Conservation (phyloP, 352 stramenopile genomes). For the Phytophthora sp. region DNA sequence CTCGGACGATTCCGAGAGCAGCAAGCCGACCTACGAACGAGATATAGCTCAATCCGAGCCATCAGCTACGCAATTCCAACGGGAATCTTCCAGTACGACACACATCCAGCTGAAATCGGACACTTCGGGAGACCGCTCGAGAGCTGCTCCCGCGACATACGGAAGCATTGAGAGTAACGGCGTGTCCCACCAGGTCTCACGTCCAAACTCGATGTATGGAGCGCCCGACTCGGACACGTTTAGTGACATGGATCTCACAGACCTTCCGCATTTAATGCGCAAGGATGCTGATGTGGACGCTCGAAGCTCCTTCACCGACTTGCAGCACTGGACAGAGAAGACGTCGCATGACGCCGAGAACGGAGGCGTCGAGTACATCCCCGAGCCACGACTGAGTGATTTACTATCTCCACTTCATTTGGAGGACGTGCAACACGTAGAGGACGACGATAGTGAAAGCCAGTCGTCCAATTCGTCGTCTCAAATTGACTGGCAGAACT, state of each 20-base stretch:
- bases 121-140: slow-evolving; percentile 20
- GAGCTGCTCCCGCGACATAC: slow-evolving; percentile 27
- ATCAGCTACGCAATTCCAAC: slow-evolving; percentile 21
- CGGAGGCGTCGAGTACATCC: slow-evolving; percentile 27
- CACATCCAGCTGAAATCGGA: slow-evolving; percentile 27
- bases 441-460: slow-evolving; percentile 42
- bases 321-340: slow-evolving; percentile 45
- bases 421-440: slow-evolving; percentile 33
- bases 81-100: slow-evolving; percentile 36
- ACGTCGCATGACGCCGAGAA: slow-evolving; percentile 6
- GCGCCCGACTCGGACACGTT: slow-evolving; percentile 73
- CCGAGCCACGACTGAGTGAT: slow-evolving; percentile 32
- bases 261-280: slow-evolving; percentile 76
- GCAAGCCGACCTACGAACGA: slow-evolving; percentile 23
- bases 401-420: slow-evolving; percentile 37
- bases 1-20: slow-evolving; percentile 31
- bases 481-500: slow-evolving; percentile 40
- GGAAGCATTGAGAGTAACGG: slow-evolving; percentile 44
- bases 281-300: slow-evolving; percentile 47
- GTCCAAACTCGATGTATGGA: slow-evolving; percentile 55
- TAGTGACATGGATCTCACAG: slow-evolving; percentile 74
- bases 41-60: slow-evolving; percentile 29
- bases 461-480: slow-evolving; percentile 41
- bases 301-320: slow-evolving; percentile 48
- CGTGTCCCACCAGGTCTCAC: slow-evolving; percentile 32